A percentile compares a stretch with the other conserved stretches of the same genome.
These are phyloP conservation scores for Schrenkiella parvula DNA, from an alignment of 345 rosid genomes.

Conservation along the genomic window DNA sequence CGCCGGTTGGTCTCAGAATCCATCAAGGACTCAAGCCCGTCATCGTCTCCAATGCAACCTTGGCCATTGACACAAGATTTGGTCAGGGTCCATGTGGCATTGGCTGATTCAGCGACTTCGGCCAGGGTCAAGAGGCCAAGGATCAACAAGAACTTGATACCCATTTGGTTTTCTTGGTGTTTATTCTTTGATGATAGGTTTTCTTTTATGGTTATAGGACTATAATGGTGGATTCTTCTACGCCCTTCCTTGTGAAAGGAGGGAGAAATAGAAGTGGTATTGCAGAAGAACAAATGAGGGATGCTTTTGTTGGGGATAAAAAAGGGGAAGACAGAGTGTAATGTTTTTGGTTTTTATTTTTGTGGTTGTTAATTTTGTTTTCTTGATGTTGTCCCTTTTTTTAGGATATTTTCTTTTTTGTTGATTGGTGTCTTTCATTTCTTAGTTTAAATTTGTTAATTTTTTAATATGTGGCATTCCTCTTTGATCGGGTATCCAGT, in stretches of 20 bases:
- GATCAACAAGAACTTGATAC: conserved; percentile 33
- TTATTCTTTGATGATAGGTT: neutral
- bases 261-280: conserved; percentile 29
- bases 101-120: conserved; percentile 27
- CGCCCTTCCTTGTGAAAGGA: conserved; percentile 41
- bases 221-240: conserved; percentile 21
- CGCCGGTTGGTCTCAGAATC: conserved; percentile 38
- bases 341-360: conserved; percentile 10
- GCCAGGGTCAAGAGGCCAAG: conserved; percentile 35
- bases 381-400: conserved; percentile 7
- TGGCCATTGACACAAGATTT: conserved; percentile 31
- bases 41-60: conserved; percentile 37
- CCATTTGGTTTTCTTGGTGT: conserved; percentile 30
- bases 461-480: conserved; percentile 24
- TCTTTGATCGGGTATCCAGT: conserved; percentile 17
- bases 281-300: conserved; percentile 13
- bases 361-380: conserved; percentile 33
- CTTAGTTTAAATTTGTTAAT: conserved; percentile 19
- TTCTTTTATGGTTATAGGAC: neutral
- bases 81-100: conserved; percentile 19
- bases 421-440: conserved; percentile 15
- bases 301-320: conserved; percentile 30
- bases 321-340: conserved; percentile 16
- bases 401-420: conserved; percentile 2
- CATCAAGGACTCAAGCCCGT: conserved; percentile 36